Base-by-base conservation (phyloP, 192 early-diverging fungal genomes). In the Dispira simplex region DNA sequence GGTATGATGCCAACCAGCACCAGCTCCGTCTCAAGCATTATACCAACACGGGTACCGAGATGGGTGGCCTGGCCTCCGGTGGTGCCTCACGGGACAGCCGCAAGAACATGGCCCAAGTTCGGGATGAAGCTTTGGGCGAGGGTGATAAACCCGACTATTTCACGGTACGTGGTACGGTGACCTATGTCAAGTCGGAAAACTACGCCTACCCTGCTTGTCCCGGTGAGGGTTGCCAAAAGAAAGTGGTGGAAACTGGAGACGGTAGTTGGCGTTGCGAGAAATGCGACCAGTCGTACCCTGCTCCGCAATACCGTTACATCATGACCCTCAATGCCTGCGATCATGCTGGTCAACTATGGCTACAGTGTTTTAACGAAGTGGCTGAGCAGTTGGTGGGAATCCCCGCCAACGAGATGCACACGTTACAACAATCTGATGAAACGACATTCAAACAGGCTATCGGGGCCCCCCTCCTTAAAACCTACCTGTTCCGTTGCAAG, bases 241-340 rank as follows among this genome's bases (percentile, higher is more conserved):
- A 97, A 80, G 82, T 95, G 26, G 77, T 67, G 3, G 81, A 90
- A 46, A 81, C 84, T 46, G 47, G 43, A 27, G 56, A 60, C 10
- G 74, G 72, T 48, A 73, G 75, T 28, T 99, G 93, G 93, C 67
- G 90, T 57, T 99, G 97, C 68, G 95, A 95, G 63, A 93, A 91
- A 68, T 96, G 93, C 70, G 72, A 88, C 63, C 77, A 78, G 57
- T 69, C 77, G 4, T 87, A 74, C 68, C 77, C 82, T 13, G 75
- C 69, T 2, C 93, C 93, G 14, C 73, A 84, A 11, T 88, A 92
- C 77, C 75, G 92, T 68, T 98, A 95, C 68, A 83, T 97, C 44
- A 71, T 93, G 63, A 75, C 78, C 13, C 46, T 84, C 45, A 81
- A 77, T 57, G 72, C 89, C 21, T 73, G 77, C 54, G 97, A 99